Evolutionary conservation across 805 yeast species (phyloP).

Genomic region (Saccharomycopsis malanga): DNA sequence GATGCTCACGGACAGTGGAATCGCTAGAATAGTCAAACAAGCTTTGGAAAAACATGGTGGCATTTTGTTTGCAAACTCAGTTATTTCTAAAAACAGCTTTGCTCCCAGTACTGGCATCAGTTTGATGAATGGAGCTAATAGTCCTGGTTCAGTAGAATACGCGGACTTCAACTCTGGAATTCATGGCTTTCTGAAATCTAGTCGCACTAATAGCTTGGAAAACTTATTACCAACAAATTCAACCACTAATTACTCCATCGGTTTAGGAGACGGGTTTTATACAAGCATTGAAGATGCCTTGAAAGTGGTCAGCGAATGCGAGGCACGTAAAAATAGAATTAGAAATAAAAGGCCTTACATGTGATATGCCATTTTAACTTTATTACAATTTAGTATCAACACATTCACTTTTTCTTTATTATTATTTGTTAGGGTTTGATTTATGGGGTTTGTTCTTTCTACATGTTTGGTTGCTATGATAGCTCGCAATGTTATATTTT

Average conservation of each 20-base stretch:
- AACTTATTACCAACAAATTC: neutral
- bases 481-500: no score
- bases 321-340: conserved; percentile 3
- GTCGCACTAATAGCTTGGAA: neutral
- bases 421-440: no score
- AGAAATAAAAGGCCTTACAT: conserved; percentile 2
- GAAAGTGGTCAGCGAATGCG: conserved; percentile 16
- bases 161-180: neutral
- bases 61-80: neutral
- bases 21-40: conserved; percentile 21
- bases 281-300: conserved; percentile 22
- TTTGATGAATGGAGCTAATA: neutral
- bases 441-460: no score
- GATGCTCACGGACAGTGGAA: conserved; percentile 28
- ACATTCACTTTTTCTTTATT: neutral
- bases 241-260: neutral
- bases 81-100: neutral
- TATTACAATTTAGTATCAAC: no score
- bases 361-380: neutral
- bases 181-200: neutral
- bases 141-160: neutral
- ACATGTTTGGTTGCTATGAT: no score
- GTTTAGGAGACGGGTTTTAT: conserved; percentile 22
- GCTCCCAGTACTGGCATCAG: neutral
- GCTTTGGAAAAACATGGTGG: conserved; percentile 14